These are phyloP conservation scores for Acacia acuminata DNA, from an alignment of 306 rosid species.

Conservation along the genomic window DNA sequence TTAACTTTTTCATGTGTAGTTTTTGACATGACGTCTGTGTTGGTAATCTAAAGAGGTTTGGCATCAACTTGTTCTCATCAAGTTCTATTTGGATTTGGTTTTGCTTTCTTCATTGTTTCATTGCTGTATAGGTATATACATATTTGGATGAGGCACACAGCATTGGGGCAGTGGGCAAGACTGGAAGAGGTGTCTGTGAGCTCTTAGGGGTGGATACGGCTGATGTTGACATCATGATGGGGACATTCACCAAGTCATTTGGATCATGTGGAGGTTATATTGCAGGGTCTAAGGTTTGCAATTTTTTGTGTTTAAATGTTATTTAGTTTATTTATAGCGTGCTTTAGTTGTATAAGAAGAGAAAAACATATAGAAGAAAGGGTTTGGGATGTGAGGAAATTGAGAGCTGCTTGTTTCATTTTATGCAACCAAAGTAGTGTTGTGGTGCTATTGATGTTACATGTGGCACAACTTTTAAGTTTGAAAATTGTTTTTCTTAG, in stretches of 20 bases:
- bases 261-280: constrained; percentile 72
- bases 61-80: not conserved
- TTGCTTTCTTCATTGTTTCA: not conserved
- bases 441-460: not conserved
- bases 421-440: constrained; percentile 8
- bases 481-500: not conserved
- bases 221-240: constrained; percentile 62
- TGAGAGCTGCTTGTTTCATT: not conserved
- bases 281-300: constrained; percentile 76
- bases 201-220: constrained; percentile 79
- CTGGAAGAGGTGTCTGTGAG: constrained; percentile 59
- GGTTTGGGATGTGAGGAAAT: not conserved
- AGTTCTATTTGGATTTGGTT: constrained; percentile 9
- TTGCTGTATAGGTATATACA: constrained; percentile 52
- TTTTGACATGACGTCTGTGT: not conserved
- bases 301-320: not conserved
- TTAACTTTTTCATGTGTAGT: not conserved
- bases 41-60: not conserved
- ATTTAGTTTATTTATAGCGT: not conserved
- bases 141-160: constrained; percentile 91
- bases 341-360: not conserved
- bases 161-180: constrained; percentile 83
- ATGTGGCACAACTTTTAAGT: not conserved
- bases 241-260: not conserved
- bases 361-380: not conserved